Base-by-base conservation (phyloP, 2,329 filamentous ascomycete genomes). In the Anisogramma anomala region DNA sequence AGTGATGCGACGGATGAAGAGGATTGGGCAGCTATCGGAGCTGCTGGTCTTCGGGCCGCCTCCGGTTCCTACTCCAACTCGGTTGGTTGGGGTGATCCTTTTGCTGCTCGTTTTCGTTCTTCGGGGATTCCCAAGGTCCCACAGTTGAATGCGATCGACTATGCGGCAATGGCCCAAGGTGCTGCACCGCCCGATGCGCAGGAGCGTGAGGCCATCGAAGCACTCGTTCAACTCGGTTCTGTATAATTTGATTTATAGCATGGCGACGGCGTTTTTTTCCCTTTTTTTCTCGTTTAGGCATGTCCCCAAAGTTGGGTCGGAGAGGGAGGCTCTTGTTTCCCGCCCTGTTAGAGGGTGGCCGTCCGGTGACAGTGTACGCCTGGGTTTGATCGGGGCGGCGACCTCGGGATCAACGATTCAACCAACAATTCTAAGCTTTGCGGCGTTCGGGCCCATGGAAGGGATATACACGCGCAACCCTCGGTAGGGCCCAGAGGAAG, bases 1-100 rank as follows among this genome's bases (percentile, higher is more conserved):
- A 80, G 83, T 50, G 86, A 94, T 56, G 74, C 84, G 45, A 96
- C 91, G 18, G 91, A 96, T 57, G 86, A 95, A 57, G 89, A 96
- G 62, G 88, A 96, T 62, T 95, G 89, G 88, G 85, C 84, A 34
- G 78, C 83, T 39, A 82, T 94, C 48, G 89, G 87, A 41, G 85
- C 88, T 22, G 86, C 83, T 41, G 84, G 85, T 50, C 72, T 95
- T 51, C 79, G 88, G 49, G 74, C 75, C 45, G 71, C 72, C 36
- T 80, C 76, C 6, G 79, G 79, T 53, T 69, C 72, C 41, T 71
- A 63, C 53, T 72, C 67, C 52, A 28, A 41, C n/a, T 41, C 38
- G 11, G 66, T 59, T 41, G 63, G 79, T 70, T 61, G 74, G 63
- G 65, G 77, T 60, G 54, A 60, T 51, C 58, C 68, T 59, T 61